Evolutionary conservation across 805 yeast genomes (phyloP), one percentile per base, ranked within the genome.

Genomic region (Metschnikowia vanudenii): DNA sequence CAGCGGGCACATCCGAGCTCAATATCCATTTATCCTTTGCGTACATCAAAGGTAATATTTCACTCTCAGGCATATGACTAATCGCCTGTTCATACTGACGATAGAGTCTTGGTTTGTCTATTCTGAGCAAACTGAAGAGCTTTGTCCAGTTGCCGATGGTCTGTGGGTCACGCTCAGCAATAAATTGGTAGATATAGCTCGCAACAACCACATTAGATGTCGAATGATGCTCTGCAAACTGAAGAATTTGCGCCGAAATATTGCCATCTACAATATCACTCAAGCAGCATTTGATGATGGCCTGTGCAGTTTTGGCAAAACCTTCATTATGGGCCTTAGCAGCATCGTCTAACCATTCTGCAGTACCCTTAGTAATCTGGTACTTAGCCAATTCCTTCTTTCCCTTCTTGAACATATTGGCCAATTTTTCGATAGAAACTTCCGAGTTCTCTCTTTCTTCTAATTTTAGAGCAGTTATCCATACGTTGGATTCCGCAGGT

Each of bases 381-480:
- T 71, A 69, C 17, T 65, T 59, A 17, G 19, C 30, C 39, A 58
- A 50, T 38, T 79, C 76, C 41, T 68, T 56, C 16, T 73, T 60
- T 40, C 82, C 82, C 58, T 79, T 76, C 26, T 63, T 63, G 46
- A 84, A 57, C 56, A 86, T 56, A 56, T 71, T 74, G 4, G 62
- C 62, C 1, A 83, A 62, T 49, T 79, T 77, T 1, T 67, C 61
- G n/a, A 67, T 72, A n/a, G 69, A 64, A 7, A 69, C 69, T 4
- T 64, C 60, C 1, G 64, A 59, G 46, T 73, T 67, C 55, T 82
- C 92, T 20, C 70, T 50, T 45, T 72, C 77, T 61, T 88, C 95
- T 12, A 89, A 58, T 52, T 81, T 78, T 1, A 82, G 75, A 1
- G 89, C 89, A 0, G 82, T 70, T 2, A 88, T 64, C 92, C 96